Evolutionary conservation across 2,329 filamentous ascomycete genomes (phyloP), one percentile per base, ranked within the genome.

Genomic region (Neoscytalidium dimidiatum): DNA sequence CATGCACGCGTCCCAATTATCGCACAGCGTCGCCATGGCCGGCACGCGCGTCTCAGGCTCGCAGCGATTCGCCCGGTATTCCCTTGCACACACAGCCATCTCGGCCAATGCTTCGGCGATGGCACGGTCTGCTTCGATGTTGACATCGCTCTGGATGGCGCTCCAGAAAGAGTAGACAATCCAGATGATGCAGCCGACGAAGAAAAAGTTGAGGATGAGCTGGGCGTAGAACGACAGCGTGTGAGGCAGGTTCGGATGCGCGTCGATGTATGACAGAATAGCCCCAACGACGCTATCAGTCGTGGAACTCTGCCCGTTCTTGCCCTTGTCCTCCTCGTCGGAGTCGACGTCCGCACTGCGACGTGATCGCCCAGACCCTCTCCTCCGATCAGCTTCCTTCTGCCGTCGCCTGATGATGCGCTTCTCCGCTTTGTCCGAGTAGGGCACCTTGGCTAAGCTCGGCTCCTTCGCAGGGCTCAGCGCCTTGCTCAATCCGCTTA

Each of bases 1-100:
- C 92, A 97, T 97, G 78, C 95, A 98, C 33, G 87, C 82, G 68
- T 90, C 88, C 94, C 94, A 98, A 67, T 89, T 86, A 35, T 88
- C 85, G 75, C 95, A 99, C 3, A 90, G 81, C 0, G 79, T 79
- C 67, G 90, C 86, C 70, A 98, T 82, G 0, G 91, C 92, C 0
- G 94, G 94, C 3, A 90, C 79, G 14, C 90, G 85, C 19, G 85
- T 85, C 2, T 85, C 83, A 0, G 84, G 86, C 1, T 84, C 85
- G 76, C 95, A 99, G 41, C 84, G 83, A 72, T 99, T 99, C 53
- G 88, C 84, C 1, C 84, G 81, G 76, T 90, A 99, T 68, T 94
- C 84, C 43, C 86, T 85, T 2, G 86, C 85, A 75, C 95, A 99
- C 6, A 83, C 81, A 1, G 86, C 84, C 75, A 95, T 95, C 68